Base-by-base conservation (phyloP, 352 stramenopile genomes). In the Globisporangium lucens region DNA sequence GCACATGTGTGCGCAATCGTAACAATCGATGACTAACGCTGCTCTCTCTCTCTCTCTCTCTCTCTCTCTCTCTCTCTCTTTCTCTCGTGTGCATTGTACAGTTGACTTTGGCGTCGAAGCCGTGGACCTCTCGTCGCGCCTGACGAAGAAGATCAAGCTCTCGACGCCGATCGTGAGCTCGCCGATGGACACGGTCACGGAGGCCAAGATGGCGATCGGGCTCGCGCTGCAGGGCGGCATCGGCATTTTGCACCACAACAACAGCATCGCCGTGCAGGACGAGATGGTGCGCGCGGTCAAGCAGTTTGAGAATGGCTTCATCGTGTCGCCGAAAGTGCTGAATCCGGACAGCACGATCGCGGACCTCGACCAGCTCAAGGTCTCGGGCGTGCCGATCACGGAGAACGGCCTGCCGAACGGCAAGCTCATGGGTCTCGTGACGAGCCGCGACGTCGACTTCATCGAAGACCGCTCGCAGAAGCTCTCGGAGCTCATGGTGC, bases 121-220 rank as follows among this genome's bases (percentile, higher is more conserved):
- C 38, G 97, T 99, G 41, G 88, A 94, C 27, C 87, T 99, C 67
- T 89, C 85, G 20, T 97, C 95, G 17, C 76, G 73, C 9, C 59
- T 95, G 56, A 90, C 92, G 41, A 91, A 85, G 74, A 98, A 97
- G 72, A 99, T 99, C 74, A 89, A 72, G 41, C 74, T 99, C 58
- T 91, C 97, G 52, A 73, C 86, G 53, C 97, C 97, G 13, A 96
- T 99, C 61, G 94, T 99, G 43, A 98, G 93, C 22, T 99, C 95
- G 56, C 97, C 97, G 2, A 99, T 99, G 98, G 97, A 99, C 84
- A 99, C 97, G 22, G 98, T 99, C 41, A 99, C 98, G 24, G 98
- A 99, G 75, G 81, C 94, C 43, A 88, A 93, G 63, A 99, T 99
- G 97, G 97, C 98, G 27, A 99, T 99, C 65, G 88, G 89, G 27